A percentile compares a stretch with the other conserved stretches of the same genome.
These are phyloP conservation scores for Centella asiatica DNA, from an alignment of 129 eudicot genomes.

Conservation along the genomic window DNA sequence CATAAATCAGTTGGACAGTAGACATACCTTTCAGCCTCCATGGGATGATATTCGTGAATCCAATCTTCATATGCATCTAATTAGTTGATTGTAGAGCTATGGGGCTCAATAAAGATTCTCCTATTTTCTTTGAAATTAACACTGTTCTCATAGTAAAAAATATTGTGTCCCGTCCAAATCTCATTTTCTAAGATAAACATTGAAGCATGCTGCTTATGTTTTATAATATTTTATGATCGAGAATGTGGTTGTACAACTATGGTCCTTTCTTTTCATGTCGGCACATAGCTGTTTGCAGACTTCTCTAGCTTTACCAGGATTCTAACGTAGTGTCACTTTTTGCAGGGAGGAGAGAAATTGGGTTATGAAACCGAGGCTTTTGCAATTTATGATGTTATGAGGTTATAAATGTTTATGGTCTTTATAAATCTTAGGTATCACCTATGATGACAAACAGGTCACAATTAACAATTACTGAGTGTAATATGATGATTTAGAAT, in stretches of 20 bases:
- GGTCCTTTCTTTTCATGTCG: not conserved
- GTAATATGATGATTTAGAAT: not conserved
- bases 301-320: not conserved
- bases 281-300: not conserved
- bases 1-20: no score
- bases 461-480: not conserved
- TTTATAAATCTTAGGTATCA: not conserved
- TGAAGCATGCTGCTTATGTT: not conserved
- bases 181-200: not conserved
- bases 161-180: not conserved
- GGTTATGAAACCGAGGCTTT: constrained; percentile 91
- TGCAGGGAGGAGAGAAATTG: constrained; percentile 67
- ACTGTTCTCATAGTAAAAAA: not conserved
- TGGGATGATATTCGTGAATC: no score
- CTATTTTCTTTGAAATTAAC: not conserved
- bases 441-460: not conserved
- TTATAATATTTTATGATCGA: not conserved
- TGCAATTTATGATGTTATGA: constrained; percentile 78
- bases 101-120: not conserved
- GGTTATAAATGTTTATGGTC: constrained; percentile 27
- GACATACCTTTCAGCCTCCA: no score
- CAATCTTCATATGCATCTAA: no score
- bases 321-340: constrained; percentile 6
- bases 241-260: not conserved
- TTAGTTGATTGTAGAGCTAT: not conserved